phyloP scores from a whole-genome alignment of 306 rosid genomes.

The Prosopis cineraria region DNA sequence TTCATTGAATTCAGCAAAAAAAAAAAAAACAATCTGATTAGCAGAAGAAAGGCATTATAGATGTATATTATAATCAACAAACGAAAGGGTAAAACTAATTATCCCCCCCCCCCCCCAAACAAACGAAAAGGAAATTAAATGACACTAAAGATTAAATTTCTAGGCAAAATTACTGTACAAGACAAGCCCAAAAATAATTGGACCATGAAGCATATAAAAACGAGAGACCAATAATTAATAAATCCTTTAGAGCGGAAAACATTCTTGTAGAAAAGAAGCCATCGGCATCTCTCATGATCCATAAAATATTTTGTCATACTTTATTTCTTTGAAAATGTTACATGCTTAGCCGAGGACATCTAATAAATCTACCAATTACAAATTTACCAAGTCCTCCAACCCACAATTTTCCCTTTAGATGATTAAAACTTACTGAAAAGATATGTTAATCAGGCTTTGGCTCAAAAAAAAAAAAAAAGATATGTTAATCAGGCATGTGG shows the following conservation, averaged over 20 bases:
- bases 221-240: background rate
- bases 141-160: background rate
- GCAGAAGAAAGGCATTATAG: background rate
- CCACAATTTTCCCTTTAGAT: background rate
- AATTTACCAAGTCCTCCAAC: background rate
- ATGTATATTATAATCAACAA: background rate
- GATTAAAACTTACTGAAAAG: background rate
- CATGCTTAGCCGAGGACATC: background rate
- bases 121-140: background rate
- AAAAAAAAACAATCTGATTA: background rate
- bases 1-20: constrained; percentile 25
- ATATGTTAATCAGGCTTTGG: background rate
- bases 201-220: background rate
- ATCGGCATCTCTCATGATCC: background rate
- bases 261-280: background rate
- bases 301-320: background rate
- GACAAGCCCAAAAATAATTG: background rate
- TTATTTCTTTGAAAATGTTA: background rate
- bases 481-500: background rate
- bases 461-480: too few species aligned
- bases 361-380: background rate
- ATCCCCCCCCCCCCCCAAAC: background rate
- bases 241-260: background rate
- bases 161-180: too few species aligned
- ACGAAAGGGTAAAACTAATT: background rate